A percentile compares a stretch with the other conserved stretches of the same genome.
phyloP scores from a whole-genome alignment of 129 eudicot species.

The Calendula officinalis region DNA sequence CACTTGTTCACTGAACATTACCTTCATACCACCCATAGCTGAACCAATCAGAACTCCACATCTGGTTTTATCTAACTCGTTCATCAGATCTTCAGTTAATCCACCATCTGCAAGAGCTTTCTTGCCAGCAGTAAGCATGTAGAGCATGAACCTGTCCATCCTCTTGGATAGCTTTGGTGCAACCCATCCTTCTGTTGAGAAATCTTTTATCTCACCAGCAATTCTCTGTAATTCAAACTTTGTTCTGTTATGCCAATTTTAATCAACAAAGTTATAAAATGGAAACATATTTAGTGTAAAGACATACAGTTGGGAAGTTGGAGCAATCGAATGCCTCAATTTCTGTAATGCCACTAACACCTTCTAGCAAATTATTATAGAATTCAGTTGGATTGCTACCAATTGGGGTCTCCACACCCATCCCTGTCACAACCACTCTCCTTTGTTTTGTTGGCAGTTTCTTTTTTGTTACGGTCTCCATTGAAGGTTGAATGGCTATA shows the following conservation, averaged over 20 bases:
- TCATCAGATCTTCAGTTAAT: slow-evolving; percentile 59
- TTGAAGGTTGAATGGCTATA: slow-evolving; percentile 64
- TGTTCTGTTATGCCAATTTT: slow-evolving; percentile 3
- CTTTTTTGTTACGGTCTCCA: slow-evolving; percentile 44
- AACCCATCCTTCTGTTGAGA: slow-evolving; percentile 86
- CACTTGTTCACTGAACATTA: neutral
- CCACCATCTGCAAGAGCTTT: slow-evolving; percentile 90
- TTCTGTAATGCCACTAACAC: slow-evolving; percentile 83
- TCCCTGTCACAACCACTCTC: slow-evolving; percentile 92
- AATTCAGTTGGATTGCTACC: slow-evolving; percentile 70
- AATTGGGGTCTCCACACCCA: slow-evolving; percentile 90
- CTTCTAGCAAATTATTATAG: slow-evolving; percentile 75
- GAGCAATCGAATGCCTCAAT: slow-evolving; percentile 89
- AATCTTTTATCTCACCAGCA: slow-evolving; percentile 94
- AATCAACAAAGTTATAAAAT: neutral
- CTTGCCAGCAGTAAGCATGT: slow-evolving; percentile 97
- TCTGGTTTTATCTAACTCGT: slow-evolving; percentile 60
- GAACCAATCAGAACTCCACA: slow-evolving; percentile 96
- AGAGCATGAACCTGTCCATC: slow-evolving; percentile 93
- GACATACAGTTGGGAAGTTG: slow-evolving; percentile 69
- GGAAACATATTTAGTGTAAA: neutral
- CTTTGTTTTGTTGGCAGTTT: slow-evolving; percentile 67
- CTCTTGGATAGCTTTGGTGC: slow-evolving; percentile 86
- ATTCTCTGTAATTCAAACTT: slow-evolving; percentile 55
- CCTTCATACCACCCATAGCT: slow-evolving; percentile 98